Evolutionary conservation across 2,329 filamentous ascomycete genomes (phyloP).

Genomic region (Neoscytalidium dimidiatum): DNA sequence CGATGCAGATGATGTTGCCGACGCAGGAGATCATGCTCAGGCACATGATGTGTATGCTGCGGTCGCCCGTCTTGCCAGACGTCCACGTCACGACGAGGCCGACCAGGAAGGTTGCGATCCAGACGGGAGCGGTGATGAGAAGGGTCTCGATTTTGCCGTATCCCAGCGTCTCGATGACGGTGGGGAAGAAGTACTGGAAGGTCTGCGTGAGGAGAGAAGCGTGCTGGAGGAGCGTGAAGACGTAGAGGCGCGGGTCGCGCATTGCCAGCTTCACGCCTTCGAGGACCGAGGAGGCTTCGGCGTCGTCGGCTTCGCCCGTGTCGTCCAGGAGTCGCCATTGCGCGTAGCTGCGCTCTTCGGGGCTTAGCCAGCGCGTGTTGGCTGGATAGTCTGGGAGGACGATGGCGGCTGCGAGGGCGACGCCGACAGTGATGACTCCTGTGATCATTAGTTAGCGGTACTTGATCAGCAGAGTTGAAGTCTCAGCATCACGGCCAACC

Average conservation of each 20-base stretch:
- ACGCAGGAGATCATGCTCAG: conserved; percentile 55
- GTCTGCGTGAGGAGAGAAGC: conserved; percentile 55
- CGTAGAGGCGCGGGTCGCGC: conserved; percentile 53
- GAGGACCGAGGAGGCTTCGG: conserved; percentile 41
- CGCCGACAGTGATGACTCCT: conserved; percentile 19
- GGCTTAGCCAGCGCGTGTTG: conserved; percentile 21
- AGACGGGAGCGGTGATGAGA: conserved; percentile 60
- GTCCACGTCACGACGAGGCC: conserved; percentile 58
- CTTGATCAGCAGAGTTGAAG: too few relatives aligned
- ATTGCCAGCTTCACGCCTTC: conserved; percentile 53
- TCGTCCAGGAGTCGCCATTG: conserved; percentile 37
- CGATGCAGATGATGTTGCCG: conserved; percentile 59
- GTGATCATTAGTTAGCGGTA: neutral
- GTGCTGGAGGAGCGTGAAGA: conserved; percentile 59
- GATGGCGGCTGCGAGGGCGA: conserved; percentile 16
- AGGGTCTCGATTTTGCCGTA: conserved; percentile 58
- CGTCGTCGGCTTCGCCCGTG: conserved; percentile 47
- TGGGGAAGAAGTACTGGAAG: conserved; percentile 68
- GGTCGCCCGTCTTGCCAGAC: conserved; percentile 56
- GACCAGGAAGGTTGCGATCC: conserved; percentile 58
- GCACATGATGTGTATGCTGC: conserved; percentile 58
- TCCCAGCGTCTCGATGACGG: conserved; percentile 62
- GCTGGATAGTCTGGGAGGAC: conserved; percentile 23
- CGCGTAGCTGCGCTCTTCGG: conserved; percentile 25
- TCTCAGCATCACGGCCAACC: conserved; percentile 1